Evolutionary conservation across 352 stramenopile genomes (phyloP), one percentile per base, ranked within the genome.

Genomic region (Phytophthora melonis): DNA sequence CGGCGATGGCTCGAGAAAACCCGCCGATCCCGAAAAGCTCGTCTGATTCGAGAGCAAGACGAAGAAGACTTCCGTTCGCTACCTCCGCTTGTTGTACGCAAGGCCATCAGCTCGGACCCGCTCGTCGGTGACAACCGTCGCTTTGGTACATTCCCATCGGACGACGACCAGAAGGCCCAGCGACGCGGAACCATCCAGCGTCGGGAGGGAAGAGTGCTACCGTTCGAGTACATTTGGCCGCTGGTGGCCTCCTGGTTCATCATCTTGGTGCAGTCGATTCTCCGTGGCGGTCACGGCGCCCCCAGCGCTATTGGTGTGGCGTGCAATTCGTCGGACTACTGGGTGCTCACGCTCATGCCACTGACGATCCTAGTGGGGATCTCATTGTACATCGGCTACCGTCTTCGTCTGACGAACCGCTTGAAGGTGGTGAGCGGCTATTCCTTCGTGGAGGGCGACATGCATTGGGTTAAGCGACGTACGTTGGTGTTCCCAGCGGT

Each of bases 301-400:
- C 47, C 47, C 19, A 54, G 47, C 18, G 47, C 47, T 32, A 54
- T 54, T 5, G 47, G 47, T 16, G n/a, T 54, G 47, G 19, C 19
- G 7, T 54, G 47, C 19, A 54, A 54, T 18, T 54, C 19, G 8
- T 54, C 47, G 3, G 47, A 54, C 47, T 54, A 54, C 19, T 54
- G 47, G 54, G 54, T 47, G 19, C 54, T 60, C 34, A 60, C 54
- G 21, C 30, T 60, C 8, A 25, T 60, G 27, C 54, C 54, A 60
- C n/a, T 50, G 16, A 21, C 41, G 41, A 50, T 50, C 7, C 41
- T 21, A 1, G 41, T 50, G 41, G 41, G 14, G 41, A 19, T 60
- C 13, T 60, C 54, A n/a, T 30, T 45, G 27, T 60, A 60, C 54
- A 47, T 43, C 21, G 30, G 54, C 19, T 60, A 60, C 30, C 54